phyloP scores from a whole-genome alignment of 352 stramenopile species.

The Phytophthora multivora region DNA sequence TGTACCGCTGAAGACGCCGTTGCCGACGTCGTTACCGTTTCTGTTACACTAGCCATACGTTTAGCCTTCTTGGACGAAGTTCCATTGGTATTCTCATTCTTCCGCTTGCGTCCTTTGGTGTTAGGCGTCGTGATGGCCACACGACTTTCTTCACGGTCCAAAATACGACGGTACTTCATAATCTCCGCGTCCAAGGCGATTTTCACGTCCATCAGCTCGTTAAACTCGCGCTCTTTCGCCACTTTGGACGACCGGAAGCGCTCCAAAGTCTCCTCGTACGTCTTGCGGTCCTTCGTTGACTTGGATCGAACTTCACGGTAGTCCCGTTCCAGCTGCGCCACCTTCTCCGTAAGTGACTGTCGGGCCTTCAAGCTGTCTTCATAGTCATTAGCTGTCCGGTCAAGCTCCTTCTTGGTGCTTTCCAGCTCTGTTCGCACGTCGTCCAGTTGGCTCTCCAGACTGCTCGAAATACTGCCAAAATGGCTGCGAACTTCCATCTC shows the following conservation, averaged over 20 bases:
- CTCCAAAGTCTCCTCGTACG: constrained; percentile 73
- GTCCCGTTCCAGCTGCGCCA: constrained; percentile 78
- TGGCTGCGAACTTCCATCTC: constrained; percentile 79
- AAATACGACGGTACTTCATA: constrained; percentile 79
- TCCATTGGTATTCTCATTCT: constrained; percentile 45
- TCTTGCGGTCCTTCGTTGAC: constrained; percentile 81
- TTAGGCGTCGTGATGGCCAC: constrained; percentile 68
- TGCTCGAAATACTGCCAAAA: constrained; percentile 61
- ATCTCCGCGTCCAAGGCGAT: constrained; percentile 82
- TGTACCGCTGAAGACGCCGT: constrained; percentile 41
- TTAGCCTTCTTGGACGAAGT: constrained; percentile 53
- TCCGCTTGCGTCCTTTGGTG: constrained; percentile 61
- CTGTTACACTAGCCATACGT: constrained; percentile 16
- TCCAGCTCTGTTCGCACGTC: constrained; percentile 67
- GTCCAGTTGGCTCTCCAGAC: constrained; percentile 65
- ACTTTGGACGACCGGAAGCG: constrained; percentile 71
- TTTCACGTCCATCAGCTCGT: constrained; percentile 90
- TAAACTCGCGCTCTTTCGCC: constrained; percentile 81
- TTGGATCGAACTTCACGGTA: constrained; percentile 77
- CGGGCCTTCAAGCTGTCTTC: constrained; percentile 78
- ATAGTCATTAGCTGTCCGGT: constrained; percentile 82
- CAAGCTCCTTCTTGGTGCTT: constrained; percentile 72
- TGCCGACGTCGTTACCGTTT: constrained; percentile 7
- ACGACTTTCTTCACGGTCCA: constrained; percentile 79
- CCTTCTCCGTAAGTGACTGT: constrained; percentile 78